Percentiles rank a stretch among this genome's conserved stretches.
These are phyloP conservation scores for Hypoxylon trugodes DNA, from an alignment of 495 filamentous ascomycete species.

Conservation along the genomic window DNA sequence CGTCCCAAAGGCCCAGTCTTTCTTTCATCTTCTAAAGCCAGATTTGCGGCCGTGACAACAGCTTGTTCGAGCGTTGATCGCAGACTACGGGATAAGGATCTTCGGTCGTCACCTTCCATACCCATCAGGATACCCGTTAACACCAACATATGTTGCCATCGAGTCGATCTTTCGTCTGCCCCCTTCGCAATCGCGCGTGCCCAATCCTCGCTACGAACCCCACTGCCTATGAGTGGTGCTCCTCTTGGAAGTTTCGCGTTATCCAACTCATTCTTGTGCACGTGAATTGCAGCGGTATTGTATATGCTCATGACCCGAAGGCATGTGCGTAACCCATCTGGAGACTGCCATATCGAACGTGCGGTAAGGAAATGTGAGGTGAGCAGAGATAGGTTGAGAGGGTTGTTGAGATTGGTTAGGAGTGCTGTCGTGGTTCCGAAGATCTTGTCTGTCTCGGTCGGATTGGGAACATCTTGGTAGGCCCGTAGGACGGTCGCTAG, in stretches of 20 bases:
- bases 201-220: conserved; percentile 76
- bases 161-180: conserved; percentile 80
- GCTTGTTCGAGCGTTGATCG: conserved; percentile 78
- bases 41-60: conserved; percentile 78
- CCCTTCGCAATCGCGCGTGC: conserved; percentile 82
- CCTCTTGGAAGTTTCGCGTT: conserved; percentile 55
- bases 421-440: conserved; percentile 83
- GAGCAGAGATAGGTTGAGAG: conserved; percentile 87
- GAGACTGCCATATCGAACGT: conserved; percentile 83
- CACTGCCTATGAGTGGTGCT: conserved; percentile 54
- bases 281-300: conserved; percentile 78
- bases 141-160: conserved; percentile 88
- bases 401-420: conserved; percentile 84
- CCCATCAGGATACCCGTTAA: conserved; percentile 85
- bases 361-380: conserved; percentile 88
- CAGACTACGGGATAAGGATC: conserved; percentile 67
- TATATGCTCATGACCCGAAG: conserved; percentile 85
- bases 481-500: conserved; percentile 59
- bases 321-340: conserved; percentile 74
- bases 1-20: conserved; percentile 63
- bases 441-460: conserved; percentile 62
- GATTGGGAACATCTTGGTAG: conserved; percentile 60
- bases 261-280: conserved; percentile 64
- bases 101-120: conserved; percentile 73
- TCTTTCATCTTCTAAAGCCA: conserved; percentile 66